Evolutionary conservation across 2,329 filamentous ascomycete genomes (phyloP).

Genomic region (Colletotrichum limetticola): DNA sequence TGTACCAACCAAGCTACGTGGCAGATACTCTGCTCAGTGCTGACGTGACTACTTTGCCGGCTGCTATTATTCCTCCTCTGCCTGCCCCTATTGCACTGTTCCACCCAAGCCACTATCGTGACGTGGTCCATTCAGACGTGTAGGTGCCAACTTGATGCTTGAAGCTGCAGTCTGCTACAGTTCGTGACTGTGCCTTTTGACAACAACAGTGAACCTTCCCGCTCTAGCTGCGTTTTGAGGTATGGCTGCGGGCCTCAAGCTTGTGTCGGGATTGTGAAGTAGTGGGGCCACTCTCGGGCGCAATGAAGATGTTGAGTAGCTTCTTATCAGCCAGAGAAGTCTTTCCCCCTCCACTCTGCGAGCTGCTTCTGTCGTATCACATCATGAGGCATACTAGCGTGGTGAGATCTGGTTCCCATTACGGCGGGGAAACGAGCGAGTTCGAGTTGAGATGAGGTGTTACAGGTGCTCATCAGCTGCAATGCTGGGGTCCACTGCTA

Average conservation of each 20-base stretch:
- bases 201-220: not conserved
- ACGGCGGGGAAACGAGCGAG: not conserved
- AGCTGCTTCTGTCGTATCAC: not conserved
- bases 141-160: not conserved
- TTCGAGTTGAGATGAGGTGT: not conserved
- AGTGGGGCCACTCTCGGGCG: not conserved
- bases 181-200: not conserved
- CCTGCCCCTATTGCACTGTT: not conserved
- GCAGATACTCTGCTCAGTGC: not conserved
- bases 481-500: no score
- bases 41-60: not conserved
- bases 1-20: not conserved
- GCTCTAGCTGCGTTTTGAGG: no score
- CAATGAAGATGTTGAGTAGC: not conserved
- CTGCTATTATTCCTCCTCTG: not conserved
- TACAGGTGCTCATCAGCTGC: not conserved
- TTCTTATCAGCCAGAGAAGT: not conserved
- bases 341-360: not conserved
- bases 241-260: not conserved
- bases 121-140: not conserved
- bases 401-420: not conserved
- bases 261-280: not conserved
- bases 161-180: not conserved
- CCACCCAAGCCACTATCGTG: not conserved
- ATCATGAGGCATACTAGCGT: not conserved